Conservation (phyloP, 352 stramenopile species). For the Globisporangium cylindrosporum region DNA sequence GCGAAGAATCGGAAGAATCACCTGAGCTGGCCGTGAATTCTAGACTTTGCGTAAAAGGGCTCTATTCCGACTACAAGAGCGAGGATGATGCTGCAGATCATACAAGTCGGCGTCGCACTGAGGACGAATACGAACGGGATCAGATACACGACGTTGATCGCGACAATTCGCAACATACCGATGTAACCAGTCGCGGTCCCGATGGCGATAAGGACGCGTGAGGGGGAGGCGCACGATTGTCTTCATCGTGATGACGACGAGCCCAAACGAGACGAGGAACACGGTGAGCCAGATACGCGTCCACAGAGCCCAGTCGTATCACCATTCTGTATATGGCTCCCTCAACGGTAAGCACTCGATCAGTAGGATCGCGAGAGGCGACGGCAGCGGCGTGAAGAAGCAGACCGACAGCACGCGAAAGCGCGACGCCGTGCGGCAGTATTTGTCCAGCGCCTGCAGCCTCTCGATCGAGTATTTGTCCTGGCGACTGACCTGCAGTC, state of each 20-base stretch:
- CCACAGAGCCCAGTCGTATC: slow-evolving; percentile 26
- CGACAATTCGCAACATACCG: not conserved
- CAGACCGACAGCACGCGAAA: no score
- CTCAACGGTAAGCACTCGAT: slow-evolving; percentile 29
- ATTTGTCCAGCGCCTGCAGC: no score
- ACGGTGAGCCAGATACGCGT: slow-evolving; percentile 21
- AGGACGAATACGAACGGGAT: slow-evolving; percentile 32
- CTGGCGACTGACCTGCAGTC: no score
- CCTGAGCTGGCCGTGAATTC: slow-evolving; percentile 1
- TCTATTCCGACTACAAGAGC: slow-evolving; percentile 9
- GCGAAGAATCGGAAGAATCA: slow-evolving; percentile 11
- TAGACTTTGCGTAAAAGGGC: slow-evolving; percentile 10
- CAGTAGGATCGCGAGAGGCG: slow-evolving; percentile 12
- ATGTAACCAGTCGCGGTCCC: not conserved
- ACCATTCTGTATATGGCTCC: slow-evolving; percentile 16
- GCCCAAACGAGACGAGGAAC: slow-evolving; percentile 6
- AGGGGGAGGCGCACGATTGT: slow-evolving; percentile 4
- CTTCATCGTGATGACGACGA: slow-evolving; percentile 1
- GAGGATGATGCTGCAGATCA: slow-evolving; percentile 9
- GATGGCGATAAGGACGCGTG: slow-evolving; percentile 1
- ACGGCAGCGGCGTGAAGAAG: no score
- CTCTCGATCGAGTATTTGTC: no score
- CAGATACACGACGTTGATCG: slow-evolving; percentile 19
- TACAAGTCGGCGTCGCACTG: not conserved
- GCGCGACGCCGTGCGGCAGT: no score